phyloP scores from a whole-genome alignment of 2,329 filamentous ascomycete species.

The Xylaria sp. region DNA sequence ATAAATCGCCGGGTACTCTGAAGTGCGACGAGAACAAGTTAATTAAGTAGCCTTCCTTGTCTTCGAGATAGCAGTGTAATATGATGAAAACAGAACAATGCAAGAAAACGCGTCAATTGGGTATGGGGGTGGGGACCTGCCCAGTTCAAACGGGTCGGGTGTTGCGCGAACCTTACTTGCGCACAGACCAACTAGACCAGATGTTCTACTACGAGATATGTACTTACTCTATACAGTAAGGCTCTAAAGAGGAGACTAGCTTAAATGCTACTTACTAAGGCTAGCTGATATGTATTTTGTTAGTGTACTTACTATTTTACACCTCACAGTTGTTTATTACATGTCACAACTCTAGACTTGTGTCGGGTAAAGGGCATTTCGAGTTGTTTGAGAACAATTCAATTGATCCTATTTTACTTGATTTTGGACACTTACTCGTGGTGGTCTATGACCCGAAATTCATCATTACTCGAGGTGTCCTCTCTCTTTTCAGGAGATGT shows the following conservation, averaged over 20 bases:
- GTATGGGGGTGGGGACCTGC: neutral
- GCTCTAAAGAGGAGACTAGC: too few relatives aligned
- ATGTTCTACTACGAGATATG: too few relatives aligned
- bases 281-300: too few relatives aligned
- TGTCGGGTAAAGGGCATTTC: too few relatives aligned
- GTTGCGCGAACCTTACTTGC: neutral
- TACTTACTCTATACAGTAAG: too few relatives aligned
- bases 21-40: conserved; percentile 5
- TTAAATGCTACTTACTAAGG: too few relatives aligned
- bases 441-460: neutral
- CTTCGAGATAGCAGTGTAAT: neutral
- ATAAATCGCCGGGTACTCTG: neutral
- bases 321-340: too few relatives aligned
- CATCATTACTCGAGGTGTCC: neutral
- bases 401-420: neutral
- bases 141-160: neutral
- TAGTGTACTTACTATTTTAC: too few relatives aligned
- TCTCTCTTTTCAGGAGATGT: neutral
- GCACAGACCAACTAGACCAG: neutral
- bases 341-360: too few relatives aligned
- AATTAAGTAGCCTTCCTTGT: neutral
- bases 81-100: conserved; percentile 31
- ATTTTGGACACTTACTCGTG: neutral
- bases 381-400: too few relatives aligned
- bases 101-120: conserved; percentile 19